phyloP scores from a whole-genome alignment of 148 eudicot genomes.

The Heliamphora exappendiculata region DNA sequence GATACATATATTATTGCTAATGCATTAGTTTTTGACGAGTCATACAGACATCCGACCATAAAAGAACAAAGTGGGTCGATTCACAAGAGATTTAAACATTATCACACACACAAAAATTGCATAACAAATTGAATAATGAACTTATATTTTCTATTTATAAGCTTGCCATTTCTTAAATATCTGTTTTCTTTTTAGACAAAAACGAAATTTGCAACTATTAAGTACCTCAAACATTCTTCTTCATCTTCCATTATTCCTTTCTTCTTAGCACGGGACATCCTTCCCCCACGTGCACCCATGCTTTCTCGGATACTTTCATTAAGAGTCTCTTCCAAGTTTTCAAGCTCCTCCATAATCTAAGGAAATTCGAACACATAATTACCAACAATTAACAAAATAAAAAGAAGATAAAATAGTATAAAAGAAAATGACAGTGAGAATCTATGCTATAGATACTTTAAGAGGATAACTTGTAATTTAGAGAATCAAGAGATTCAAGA shows the following conservation, averaged over 20 bases:
- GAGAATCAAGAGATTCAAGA: background rate
- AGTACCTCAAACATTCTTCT: slow-evolving; percentile 70
- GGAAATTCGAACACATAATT: slow-evolving; percentile 1
- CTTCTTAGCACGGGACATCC: slow-evolving; percentile 37
- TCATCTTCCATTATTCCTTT: slow-evolving; percentile 60
- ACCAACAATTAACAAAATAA: background rate
- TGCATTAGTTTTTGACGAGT: background rate
- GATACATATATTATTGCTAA: background rate
- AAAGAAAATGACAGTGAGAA: background rate
- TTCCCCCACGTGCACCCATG: slow-evolving; percentile 72
- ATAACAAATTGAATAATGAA: background rate
- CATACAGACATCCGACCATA: background rate
- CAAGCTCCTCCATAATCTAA: slow-evolving; percentile 91
- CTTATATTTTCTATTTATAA: background rate
- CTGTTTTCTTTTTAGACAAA: background rate
- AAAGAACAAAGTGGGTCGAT: background rate
- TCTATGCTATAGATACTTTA: background rate
- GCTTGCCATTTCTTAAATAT: background rate
- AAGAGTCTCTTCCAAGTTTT: slow-evolving; percentile 92
- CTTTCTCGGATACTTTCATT: slow-evolving; percentile 96
- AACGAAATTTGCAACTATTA: background rate
- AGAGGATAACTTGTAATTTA: background rate
- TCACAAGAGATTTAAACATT: background rate
- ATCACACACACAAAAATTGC: background rate
- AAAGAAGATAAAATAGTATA: slow-evolving; percentile 13